Evolutionary conservation across 306 rosid genomes (phyloP).

Genomic region (Glycine soja): DNA sequence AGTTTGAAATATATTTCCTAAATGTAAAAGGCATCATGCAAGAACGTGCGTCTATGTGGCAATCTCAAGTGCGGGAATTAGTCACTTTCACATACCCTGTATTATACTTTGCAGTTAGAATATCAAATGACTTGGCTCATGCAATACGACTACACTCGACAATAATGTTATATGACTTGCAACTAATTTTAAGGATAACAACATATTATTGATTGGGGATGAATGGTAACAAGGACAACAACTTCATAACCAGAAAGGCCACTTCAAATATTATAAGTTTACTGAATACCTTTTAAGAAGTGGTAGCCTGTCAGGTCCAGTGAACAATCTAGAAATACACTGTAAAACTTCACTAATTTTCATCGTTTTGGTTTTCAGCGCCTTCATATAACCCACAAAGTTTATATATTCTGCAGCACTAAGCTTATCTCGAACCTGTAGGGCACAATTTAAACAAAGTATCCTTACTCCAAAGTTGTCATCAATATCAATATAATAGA

Average conservation of each 20-base stretch:
- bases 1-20: slow-evolving; percentile 21
- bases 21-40: slow-evolving; percentile 27
- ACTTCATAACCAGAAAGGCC: slow-evolving; percentile 32
- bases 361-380: slow-evolving; percentile 88
- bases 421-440: slow-evolving; percentile 85
- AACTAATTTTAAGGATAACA: slow-evolving; percentile 21
- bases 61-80: slow-evolving; percentile 17
- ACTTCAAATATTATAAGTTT: not conserved
- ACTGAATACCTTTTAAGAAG: slow-evolving; percentile 70
- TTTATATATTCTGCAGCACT: slow-evolving; percentile 72
- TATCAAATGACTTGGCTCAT: slow-evolving; percentile 26
- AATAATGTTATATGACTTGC: slow-evolving; percentile 37
- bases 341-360: slow-evolving; percentile 75
- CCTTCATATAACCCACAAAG: slow-evolving; percentile 85
- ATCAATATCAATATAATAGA: slow-evolving; percentile 18
- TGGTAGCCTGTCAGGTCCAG: slow-evolving; percentile 77
- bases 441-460: slow-evolving; percentile 41
- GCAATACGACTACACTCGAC: slow-evolving; percentile 20
- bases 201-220: slow-evolving; percentile 21
- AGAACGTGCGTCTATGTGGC: slow-evolving; percentile 16
- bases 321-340: slow-evolving; percentile 75
- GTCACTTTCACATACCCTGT: slow-evolving; percentile 1
- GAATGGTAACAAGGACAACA: slow-evolving; percentile 34
- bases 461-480: slow-evolving; percentile 35
- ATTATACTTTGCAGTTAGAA: slow-evolving; percentile 14